phyloP scores from a whole-genome alignment of 73 alveolate species.

The Paramecium octaurelia region DNA sequence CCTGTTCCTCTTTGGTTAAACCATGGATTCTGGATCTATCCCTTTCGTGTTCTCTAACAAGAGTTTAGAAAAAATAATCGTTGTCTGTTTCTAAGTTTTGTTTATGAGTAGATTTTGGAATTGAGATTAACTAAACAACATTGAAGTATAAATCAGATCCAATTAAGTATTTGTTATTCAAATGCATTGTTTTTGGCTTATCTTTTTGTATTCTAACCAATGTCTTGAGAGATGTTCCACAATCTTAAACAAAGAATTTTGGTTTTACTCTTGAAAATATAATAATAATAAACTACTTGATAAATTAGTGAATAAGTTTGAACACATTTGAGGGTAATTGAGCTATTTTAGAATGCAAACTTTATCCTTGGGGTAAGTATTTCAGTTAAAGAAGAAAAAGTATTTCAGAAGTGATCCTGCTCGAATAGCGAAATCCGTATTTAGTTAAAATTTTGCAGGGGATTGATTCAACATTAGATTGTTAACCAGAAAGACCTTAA shows the following conservation, averaged over 20 bases:
- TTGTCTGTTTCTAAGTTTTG: background rate
- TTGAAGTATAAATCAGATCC: conserved; percentile 17
- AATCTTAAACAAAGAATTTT: background rate
- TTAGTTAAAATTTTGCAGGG: background rate
- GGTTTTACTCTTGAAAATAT: background rate
- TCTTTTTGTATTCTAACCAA: background rate
- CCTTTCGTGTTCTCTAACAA: background rate
- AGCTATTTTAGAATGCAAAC: background rate
- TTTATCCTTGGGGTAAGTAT: background rate
- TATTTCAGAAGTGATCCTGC: background rate
- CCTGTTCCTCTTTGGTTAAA: background rate
- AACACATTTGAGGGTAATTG: background rate
- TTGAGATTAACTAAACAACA: background rate
- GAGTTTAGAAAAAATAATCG: conserved; percentile 14
- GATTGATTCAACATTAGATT: background rate
- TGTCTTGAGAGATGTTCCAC: background rate
- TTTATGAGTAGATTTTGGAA: background rate
- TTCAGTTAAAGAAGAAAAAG: background rate
- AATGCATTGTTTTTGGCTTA: background rate
- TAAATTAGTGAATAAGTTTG: background rate
- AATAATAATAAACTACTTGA: background rate
- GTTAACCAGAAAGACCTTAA: background rate
- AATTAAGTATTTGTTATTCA: background rate
- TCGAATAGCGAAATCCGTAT: background rate
- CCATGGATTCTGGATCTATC: background rate